Evolutionary conservation across 73 alveolate genomes (phyloP).

Genomic region (Uronychia binucleata): DNA sequence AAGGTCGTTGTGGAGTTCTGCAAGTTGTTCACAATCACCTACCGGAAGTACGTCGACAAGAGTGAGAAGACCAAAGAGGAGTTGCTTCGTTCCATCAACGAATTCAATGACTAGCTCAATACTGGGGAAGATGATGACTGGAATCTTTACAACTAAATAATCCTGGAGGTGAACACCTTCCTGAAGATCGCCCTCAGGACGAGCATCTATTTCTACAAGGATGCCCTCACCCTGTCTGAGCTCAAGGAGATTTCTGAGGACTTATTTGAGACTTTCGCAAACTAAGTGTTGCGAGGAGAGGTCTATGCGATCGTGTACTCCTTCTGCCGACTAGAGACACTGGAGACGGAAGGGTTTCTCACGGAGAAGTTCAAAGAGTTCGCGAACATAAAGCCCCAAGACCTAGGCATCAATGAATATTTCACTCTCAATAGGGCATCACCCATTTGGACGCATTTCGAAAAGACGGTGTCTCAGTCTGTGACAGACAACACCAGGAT

Average conservation of each 20-base stretch:
- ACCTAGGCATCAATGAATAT: slow-evolving; percentile 12
- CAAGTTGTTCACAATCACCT: background rate
- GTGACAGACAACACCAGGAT: background rate
- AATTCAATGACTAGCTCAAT: background rate
- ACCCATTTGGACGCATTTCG: background rate
- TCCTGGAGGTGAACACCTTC: background rate
- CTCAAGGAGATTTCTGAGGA: slow-evolving; percentile 10
- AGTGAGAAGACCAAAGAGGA: background rate
- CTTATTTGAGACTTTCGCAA: background rate
- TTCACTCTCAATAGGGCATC: slow-evolving; percentile 13
- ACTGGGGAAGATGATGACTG: background rate
- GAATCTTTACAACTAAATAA: background rate
- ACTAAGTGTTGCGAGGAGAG: slow-evolving; percentile 1
- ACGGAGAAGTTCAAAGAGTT: slow-evolving; percentile 15
- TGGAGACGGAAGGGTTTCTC: background rate
- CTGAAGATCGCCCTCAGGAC: background rate
- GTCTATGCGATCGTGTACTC: slow-evolving; percentile 8
- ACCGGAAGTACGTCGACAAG: background rate
- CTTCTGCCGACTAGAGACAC: slow-evolving; percentile 11
- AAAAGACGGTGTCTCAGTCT: background rate
- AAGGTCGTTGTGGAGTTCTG: background rate
- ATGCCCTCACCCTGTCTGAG: background rate
- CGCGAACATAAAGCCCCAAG: slow-evolving; percentile 11
- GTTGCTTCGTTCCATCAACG: background rate
- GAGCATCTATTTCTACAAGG: background rate